Percentiles rank a stretch among this genome's conserved stretches.
These are phyloP conservation scores for Candida incommunis DNA, from an alignment of 805 yeast genomes.

Conservation along the genomic window DNA sequence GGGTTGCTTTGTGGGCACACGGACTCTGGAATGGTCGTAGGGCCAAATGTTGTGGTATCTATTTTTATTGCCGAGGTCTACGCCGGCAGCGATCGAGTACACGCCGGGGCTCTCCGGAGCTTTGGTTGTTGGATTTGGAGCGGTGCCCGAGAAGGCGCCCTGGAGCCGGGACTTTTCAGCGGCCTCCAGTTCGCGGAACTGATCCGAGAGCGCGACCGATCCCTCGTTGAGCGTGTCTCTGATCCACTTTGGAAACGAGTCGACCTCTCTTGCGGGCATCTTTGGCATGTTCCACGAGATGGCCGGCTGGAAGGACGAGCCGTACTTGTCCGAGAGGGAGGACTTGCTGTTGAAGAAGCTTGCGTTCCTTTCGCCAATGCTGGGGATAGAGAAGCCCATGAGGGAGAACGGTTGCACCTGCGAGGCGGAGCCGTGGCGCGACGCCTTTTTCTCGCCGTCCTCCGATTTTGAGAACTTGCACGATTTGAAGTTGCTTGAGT, in stretches of 20 bases:
- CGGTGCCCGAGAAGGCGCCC: constrained; percentile 20
- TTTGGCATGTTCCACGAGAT: neutral
- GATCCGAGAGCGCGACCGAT: constrained; percentile 24
- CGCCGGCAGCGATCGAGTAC: constrained; percentile 53
- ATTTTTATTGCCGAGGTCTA: constrained; percentile 69
- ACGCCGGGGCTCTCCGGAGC: constrained; percentile 13
- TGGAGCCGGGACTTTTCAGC: constrained; percentile 57
- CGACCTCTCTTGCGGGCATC: constrained; percentile 1
- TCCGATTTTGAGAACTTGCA: neutral
- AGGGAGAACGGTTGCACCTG: neutral
- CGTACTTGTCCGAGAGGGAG: neutral
- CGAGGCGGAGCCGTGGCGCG: neutral
- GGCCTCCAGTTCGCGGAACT: constrained; percentile 53
- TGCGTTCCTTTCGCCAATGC: neutral
- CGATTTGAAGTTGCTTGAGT: constrained; percentile 4
- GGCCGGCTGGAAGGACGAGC: neutral
- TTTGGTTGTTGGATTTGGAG: neutral
- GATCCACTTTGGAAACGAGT: constrained; percentile 43
- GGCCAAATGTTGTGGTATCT: constrained; percentile 83
- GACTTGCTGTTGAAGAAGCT: neutral
- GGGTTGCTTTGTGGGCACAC: constrained; percentile 21
- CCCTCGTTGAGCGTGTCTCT: constrained; percentile 19
- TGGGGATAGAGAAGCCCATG: neutral
- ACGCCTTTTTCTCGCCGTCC: neutral
- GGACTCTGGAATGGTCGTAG: constrained; percentile 74